phyloP scores from a whole-genome alignment of 805 yeast genomes.

The Citeromyces nyonsensis region DNA sequence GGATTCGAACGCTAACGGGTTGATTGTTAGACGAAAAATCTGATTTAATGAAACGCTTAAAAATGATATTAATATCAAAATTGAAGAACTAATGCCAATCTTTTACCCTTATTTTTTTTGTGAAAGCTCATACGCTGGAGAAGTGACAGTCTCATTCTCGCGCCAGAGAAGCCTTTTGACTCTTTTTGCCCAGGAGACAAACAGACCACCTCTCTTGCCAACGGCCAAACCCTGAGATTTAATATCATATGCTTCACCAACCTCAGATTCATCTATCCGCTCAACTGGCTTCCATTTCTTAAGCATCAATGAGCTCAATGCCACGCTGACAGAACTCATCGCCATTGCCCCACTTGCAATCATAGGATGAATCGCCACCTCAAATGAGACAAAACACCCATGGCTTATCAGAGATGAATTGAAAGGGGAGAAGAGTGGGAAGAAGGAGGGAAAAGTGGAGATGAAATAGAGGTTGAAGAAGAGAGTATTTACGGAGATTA shows the following conservation, averaged over 20 bases:
- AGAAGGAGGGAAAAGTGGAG: too few species aligned
- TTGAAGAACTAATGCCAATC: too few species aligned
- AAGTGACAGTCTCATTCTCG: too few species aligned
- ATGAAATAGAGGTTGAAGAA: neutral
- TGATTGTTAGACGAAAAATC: too few species aligned
- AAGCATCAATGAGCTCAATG: conserved; percentile 58
- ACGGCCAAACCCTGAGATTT: conserved; percentile 10
- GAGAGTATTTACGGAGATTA: neutral
- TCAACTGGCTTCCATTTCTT: conserved; percentile 42
- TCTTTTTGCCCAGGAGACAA: conserved; percentile 20
- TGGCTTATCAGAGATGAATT: conserved; percentile 27
- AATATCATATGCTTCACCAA: conserved; percentile 44
- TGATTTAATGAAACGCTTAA: too few species aligned
- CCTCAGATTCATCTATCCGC: conserved; percentile 34
- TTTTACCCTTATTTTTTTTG: too few species aligned
- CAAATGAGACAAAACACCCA: conserved; percentile 76
- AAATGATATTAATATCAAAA: too few species aligned
- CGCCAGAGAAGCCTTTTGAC: too few species aligned
- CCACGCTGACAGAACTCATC: conserved; percentile 79
- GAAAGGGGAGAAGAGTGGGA: too few species aligned
- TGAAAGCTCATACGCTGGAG: too few species aligned
- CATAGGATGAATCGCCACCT: conserved; percentile 68
- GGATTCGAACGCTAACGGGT: too few species aligned
- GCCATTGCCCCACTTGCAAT: conserved; percentile 93
- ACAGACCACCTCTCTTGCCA: conserved; percentile 28